phyloP scores from a whole-genome alignment of 2,329 filamentous ascomycete species.

The Xylariomycetidae sp. region DNA sequence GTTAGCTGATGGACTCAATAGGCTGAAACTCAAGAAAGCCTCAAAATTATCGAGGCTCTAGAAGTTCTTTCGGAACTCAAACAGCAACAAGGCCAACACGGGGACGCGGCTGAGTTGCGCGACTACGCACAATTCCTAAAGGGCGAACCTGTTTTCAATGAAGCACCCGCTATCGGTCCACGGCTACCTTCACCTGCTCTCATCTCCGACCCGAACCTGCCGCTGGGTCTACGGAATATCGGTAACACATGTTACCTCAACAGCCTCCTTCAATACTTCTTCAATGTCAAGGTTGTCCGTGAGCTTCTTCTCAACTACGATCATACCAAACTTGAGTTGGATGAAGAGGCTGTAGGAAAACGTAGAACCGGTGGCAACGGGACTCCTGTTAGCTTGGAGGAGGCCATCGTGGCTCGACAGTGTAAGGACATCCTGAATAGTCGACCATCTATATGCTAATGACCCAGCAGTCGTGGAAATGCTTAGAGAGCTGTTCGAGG shows the following conservation, averaged over 20 bases:
- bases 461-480: constrained; percentile 63
- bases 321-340: constrained; percentile 62
- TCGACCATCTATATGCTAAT: no score
- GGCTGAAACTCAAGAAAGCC: constrained; percentile 17
- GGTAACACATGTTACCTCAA: constrained; percentile 98
- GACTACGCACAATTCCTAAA: constrained; percentile 20
- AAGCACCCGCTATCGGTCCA: no score
- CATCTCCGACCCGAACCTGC: no score
- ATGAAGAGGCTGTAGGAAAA: constrained; percentile 55
- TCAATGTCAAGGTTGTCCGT: constrained; percentile 77
- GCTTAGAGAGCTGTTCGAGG: constrained; percentile 64
- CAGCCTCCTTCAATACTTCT: constrained; percentile 92
- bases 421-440: no score
- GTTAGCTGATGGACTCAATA: constrained; percentile 9
- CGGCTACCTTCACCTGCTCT: no score
- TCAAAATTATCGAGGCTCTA: constrained; percentile 21
- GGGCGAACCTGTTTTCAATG: no score
- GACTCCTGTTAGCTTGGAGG: constrained; percentile 47
- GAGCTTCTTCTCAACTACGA: constrained; percentile 77
- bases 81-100: constrained; percentile 10
- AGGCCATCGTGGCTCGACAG: constrained; percentile 62
- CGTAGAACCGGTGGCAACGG: constrained; percentile 71
- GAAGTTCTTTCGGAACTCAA: constrained; percentile 23
- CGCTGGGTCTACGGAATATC: constrained; percentile 86
- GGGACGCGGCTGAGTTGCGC: constrained; percentile 19